Evolutionary conservation across 108 stramenopile species (phyloP).

Genomic region (Nitzschia putrida): DNA sequence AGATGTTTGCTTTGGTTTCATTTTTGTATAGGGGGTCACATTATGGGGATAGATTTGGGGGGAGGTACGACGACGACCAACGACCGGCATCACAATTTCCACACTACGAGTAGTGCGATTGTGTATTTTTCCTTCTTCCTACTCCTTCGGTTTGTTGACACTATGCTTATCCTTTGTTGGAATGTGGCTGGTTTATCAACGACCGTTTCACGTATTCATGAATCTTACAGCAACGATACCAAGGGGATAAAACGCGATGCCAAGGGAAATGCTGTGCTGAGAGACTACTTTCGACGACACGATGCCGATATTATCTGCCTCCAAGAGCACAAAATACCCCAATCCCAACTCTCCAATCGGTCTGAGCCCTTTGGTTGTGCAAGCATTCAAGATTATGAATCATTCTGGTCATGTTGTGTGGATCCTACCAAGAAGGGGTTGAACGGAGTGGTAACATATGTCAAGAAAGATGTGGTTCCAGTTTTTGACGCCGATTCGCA

Average conservation of each 20-base stretch:
- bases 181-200: conserved; percentile 87
- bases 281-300: conserved; percentile 61
- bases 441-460: conserved; percentile 92
- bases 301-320: conserved; percentile 79
- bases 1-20: too few species aligned
- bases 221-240: conserved; percentile 19
- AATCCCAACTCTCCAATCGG: conserved; percentile 57
- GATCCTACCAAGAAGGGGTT: conserved; percentile 64
- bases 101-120: too few species aligned
- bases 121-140: too few species aligned
- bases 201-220: conserved; percentile 67
- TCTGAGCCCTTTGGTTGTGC: conserved; percentile 67
- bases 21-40: too few species aligned
- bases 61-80: too few species aligned
- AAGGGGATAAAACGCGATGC: neutral
- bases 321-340: conserved; percentile 90
- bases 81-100: too few species aligned
- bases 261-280: conserved; percentile 29
- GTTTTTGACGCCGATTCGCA: conserved; percentile 48
- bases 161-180: conserved; percentile 85
- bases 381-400: conserved; percentile 66
- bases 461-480: conserved; percentile 46
- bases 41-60: too few species aligned
- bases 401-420: conserved; percentile 82
- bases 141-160: too few species aligned